Percentiles rank a stretch among this genome's conserved stretches.
phyloP scores from a whole-genome alignment of 805 yeast genomes.

The Ogataea populi-albae region DNA sequence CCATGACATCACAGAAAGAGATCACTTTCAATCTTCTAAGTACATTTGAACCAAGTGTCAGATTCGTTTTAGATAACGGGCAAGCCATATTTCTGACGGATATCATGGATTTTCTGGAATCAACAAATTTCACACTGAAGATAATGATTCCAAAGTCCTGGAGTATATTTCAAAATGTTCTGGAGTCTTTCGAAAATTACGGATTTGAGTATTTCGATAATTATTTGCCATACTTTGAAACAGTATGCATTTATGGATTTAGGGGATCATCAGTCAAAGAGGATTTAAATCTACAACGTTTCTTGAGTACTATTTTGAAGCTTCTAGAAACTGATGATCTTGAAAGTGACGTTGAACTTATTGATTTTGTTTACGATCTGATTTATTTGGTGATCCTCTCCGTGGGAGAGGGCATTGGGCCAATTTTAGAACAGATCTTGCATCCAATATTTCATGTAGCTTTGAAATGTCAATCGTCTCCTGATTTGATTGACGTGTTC shows the following conservation, averaged over 20 bases:
- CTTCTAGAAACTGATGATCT: conserved; percentile 18
- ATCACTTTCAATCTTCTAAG: conserved; percentile 63
- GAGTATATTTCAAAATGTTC: conserved; percentile 40
- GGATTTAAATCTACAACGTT: conserved; percentile 19
- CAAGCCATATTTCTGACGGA: conserved; percentile 76
- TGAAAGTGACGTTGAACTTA: conserved; percentile 20
- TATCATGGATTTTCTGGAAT: conserved; percentile 65
- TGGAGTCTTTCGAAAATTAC: conserved; percentile 48
- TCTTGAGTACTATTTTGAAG: conserved; percentile 21
- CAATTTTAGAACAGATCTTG: conserved; percentile 17
- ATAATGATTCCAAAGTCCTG: conserved; percentile 42
- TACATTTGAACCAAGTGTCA: conserved; percentile 65
- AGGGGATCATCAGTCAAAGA: conserved; percentile 14
- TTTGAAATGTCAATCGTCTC: conserved; percentile 30
- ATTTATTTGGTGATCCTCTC: conserved; percentile 14
- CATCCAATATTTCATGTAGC: conserved; percentile 24
- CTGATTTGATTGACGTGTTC: conserved; percentile 18
- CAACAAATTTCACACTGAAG: conserved; percentile 61
- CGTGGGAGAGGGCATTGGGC: conserved; percentile 14
- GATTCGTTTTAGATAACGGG: conserved; percentile 60
- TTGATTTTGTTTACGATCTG: conserved; percentile 22
- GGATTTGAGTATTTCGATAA: conserved; percentile 50
- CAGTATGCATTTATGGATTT: conserved; percentile 47
- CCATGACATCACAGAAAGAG: conserved; percentile 74
- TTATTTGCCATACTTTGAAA: conserved; percentile 48